Evolutionary conservation across 495 filamentous ascomycete genomes (phyloP), one percentile per base, ranked within the genome.

Genomic region (Penicillium lividum): DNA sequence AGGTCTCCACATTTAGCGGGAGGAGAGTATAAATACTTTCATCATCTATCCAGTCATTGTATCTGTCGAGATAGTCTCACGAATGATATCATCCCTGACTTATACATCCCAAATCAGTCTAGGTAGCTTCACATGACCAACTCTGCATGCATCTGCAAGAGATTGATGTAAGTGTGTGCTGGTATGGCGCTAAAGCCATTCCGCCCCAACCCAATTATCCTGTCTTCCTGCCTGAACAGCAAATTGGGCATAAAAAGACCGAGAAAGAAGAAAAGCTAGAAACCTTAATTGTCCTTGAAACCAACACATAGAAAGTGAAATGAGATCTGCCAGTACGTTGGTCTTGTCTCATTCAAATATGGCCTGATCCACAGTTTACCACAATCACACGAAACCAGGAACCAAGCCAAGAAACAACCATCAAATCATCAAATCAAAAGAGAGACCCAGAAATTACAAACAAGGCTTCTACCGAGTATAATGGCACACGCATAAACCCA

Each of bases 111-210:
- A 27, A 53, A 53, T 22, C 10, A 16, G 51, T 11, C 27, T 18
- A 53, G 16, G 51, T 42, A 18, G 22, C 29, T 56, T 56, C 73
- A 76, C 73, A 76, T 76, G 73, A 76, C 71, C 65, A 45, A 58
- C 60, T 73, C 72, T 76, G 72, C 73, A 76, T 76, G 73, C 73
- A 67, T 53, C 58, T 66, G 64, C 64, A 65, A 62, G 61, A 69
- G 67, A 69, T 67, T 61, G 50, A 60, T 60, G 62, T 59, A 49
- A 18, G 58, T 64, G n/a, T 62, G 62, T 53, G 62, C 53, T 65
- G 62, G 59, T 56, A 31, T 33, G 56, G 64, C 64, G 66, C 64
- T 67, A 60, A 22, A 69, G 45, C 36, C 45, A 52, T 49, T 16
- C 11, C 53, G 46, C 52, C 40, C 25, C 29, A 38, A 50, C 43